These are phyloP conservation scores for Chaetomium olivaceum DNA, from an alignment of 2,329 filamentous ascomycete genomes.

Conservation along the genomic window DNA sequence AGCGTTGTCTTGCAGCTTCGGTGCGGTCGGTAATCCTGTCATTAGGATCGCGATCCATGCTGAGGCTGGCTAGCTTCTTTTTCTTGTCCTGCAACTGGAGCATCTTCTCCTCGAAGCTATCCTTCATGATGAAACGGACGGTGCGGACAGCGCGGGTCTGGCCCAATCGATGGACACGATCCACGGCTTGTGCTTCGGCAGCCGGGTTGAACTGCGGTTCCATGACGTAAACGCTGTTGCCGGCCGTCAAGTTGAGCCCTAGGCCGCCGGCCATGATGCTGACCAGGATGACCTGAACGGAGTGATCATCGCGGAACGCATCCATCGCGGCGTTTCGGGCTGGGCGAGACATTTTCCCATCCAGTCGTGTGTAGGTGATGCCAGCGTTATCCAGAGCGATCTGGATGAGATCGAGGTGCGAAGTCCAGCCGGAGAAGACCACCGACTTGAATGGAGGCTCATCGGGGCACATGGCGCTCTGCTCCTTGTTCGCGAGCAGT, in stretches of 20 bases:
- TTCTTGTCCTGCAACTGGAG: conserved; percentile 88
- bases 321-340: conserved; percentile 76
- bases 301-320: conserved; percentile 70
- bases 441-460: conserved; percentile 87
- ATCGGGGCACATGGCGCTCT: conserved; percentile 60
- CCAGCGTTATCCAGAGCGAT: conserved; percentile 68
- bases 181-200: conserved; percentile 89
- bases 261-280: conserved; percentile 91
- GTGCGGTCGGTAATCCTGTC: conserved; percentile 43
- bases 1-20: conserved; percentile 49
- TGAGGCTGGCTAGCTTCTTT: conserved; percentile 83
- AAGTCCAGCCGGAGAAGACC: conserved; percentile 95
- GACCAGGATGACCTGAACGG: conserved; percentile 78
- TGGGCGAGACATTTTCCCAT: conserved; percentile 80
- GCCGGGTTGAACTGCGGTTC: conserved; percentile 97
- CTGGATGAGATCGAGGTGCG: conserved; percentile 89
- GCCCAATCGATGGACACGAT: conserved; percentile 87
- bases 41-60: conserved; percentile 68
- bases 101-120: conserved; percentile 95
- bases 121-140: conserved; percentile 83
- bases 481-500: conserved; percentile 63
- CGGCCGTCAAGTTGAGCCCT: conserved; percentile 85
- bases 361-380: conserved; percentile 77
- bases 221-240: conserved; percentile 91
- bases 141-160: conserved; percentile 89